A percentile compares a stretch with the other conserved stretches of the same genome.
These are phyloP conservation scores for Naganishia friedmannii DNA, from an alignment of 768 basidiomycete species.

Conservation along the genomic window DNA sequence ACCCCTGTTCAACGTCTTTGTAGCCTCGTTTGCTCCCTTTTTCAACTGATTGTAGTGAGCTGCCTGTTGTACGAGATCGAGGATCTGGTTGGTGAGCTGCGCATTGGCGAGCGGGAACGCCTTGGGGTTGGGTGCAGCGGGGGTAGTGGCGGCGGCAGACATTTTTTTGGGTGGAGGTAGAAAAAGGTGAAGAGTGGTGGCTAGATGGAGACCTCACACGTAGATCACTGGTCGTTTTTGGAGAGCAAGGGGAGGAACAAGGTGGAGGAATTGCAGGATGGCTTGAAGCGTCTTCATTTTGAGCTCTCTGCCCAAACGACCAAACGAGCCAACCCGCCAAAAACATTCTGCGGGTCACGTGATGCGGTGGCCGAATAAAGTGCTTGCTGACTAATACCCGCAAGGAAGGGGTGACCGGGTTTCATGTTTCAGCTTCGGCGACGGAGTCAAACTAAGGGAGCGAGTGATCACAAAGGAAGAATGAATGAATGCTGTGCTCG, in stretches of 20 bases:
- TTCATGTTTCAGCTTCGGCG: background rate
- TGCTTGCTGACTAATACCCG: slow-evolving; percentile 7
- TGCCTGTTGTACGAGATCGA: slow-evolving; percentile 93
- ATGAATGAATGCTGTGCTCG: background rate
- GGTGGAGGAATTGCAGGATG: too few species aligned
- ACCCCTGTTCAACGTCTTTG: slow-evolving; percentile 96
- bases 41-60: slow-evolving; percentile 97
- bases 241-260: background rate
- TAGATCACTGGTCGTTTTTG: slow-evolving; percentile 42
- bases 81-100: slow-evolving; percentile 84
- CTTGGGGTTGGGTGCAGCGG: slow-evolving; percentile 64
- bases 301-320: too few species aligned
- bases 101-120: slow-evolving; percentile 87
- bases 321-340: background rate
- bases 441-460: background rate
- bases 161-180: slow-evolving; percentile 28
- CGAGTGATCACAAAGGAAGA: background rate
- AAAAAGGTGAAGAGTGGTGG: background rate
- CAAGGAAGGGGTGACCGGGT: background rate
- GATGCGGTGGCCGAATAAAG: background rate
- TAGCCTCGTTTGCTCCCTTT: slow-evolving; percentile 99
- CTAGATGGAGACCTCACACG: slow-evolving; percentile 39
- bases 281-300: too few species aligned
- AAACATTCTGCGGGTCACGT: background rate
- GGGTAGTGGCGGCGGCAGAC: slow-evolving; percentile 31